phyloP scores from a whole-genome alignment of 1,284 basidiomycete species.

The Paramarasmius palmivorus region DNA sequence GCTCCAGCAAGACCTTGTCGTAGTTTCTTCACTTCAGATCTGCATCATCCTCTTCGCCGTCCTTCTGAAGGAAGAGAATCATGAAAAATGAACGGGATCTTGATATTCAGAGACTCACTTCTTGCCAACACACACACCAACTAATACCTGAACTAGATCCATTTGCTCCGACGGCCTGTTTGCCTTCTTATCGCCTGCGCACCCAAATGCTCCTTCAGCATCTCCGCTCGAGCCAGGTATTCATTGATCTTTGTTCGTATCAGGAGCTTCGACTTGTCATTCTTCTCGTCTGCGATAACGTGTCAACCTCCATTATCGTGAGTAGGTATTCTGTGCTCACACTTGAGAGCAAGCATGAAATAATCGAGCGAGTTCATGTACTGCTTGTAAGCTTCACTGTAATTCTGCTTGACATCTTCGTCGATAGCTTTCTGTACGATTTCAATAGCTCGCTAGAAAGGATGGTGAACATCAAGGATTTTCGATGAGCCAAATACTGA shows the following conservation, averaged over 20 bases:
- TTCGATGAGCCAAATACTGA: too few relatives aligned
- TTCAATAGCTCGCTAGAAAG: conserved; percentile 94
- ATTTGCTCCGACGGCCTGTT: conserved; percentile 77
- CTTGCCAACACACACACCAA: conserved; percentile 65
- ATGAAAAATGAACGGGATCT: too few relatives aligned
- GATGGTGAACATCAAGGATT: too few relatives aligned
- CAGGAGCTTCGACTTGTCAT: conserved; percentile 87
- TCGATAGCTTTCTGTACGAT: conserved; percentile 96
- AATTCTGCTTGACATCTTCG: conserved; percentile 93
- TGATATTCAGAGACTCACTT: too few relatives aligned
- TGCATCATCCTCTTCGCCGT: conserved; percentile 73
- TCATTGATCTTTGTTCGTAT: conserved; percentile 91
- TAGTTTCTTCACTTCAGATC: conserved; percentile 97
- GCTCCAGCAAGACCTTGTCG: conserved; percentile 86
- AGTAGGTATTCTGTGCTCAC: conserved; percentile 37
- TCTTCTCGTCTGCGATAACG: conserved; percentile 85
- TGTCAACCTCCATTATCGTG: not conserved
- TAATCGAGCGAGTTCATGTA: conserved; percentile 97
- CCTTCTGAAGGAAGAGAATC: conserved; percentile 42
- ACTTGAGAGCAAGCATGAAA: conserved; percentile 88
- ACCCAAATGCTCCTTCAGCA: conserved; percentile 78
- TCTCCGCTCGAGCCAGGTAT: conserved; percentile 92
- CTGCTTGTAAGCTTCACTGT: conserved; percentile 91
- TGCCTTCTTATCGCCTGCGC: conserved; percentile 65
- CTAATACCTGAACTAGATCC: conserved; percentile 66